These are phyloP conservation scores for Akanthomyces muscarius DNA, from an alignment of 2,329 filamentous ascomycete genomes.

Conservation along the genomic window DNA sequence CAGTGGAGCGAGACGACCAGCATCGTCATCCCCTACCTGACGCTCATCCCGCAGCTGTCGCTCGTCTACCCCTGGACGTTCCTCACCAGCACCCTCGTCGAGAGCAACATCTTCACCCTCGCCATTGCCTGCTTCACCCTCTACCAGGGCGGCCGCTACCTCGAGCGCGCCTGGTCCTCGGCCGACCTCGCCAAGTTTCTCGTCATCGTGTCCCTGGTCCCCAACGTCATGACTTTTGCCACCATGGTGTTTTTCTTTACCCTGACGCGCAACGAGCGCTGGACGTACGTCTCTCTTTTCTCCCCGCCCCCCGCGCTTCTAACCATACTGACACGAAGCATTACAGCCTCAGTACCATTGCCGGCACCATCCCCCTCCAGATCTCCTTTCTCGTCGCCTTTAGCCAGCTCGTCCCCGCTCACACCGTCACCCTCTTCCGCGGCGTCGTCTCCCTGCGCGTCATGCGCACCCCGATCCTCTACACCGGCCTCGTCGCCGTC, in stretches of 20 bases:
- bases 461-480: constrained; percentile 63
- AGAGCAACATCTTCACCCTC: constrained; percentile 88
- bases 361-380: constrained; percentile 84
- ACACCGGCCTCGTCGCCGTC: constrained; percentile 70
- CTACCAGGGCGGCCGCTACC: constrained; percentile 89
- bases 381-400: constrained; percentile 94
- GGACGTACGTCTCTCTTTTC: constrained; percentile 54
- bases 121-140: constrained; percentile 71
- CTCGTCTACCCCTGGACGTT: constrained; percentile 93
- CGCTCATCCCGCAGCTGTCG: constrained; percentile 77
- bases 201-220: constrained; percentile 69
- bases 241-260: constrained; percentile 71
- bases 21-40: constrained; percentile 80
- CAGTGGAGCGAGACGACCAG: constrained; percentile 60
- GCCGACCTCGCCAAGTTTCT: constrained; percentile 90
- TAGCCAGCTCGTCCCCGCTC: constrained; percentile 94
- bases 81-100: constrained; percentile 78
- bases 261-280: constrained; percentile 61
- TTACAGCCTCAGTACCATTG: constrained; percentile 70
- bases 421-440: constrained; percentile 91
- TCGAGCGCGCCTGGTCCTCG: constrained; percentile 94
- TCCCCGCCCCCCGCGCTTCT: not conserved
- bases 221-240: constrained; percentile 72
- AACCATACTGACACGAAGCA: not conserved
- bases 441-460: constrained; percentile 87